Evolutionary conservation across 2,329 filamentous ascomycete species (phyloP).

Genomic region (Reticulascus tulasneorum): DNA sequence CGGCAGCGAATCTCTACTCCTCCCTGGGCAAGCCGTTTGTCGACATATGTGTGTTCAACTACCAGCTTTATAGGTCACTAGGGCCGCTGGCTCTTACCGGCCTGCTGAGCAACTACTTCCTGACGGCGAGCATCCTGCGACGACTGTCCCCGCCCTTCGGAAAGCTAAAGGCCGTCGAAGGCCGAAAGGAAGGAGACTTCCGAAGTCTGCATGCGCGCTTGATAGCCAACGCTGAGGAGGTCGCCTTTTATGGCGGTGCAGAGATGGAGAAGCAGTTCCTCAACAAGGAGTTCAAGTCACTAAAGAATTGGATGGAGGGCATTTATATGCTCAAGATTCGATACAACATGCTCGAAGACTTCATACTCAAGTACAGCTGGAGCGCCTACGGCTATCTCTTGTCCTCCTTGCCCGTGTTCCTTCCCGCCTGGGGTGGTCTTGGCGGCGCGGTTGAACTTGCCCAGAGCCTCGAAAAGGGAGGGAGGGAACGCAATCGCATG

Average conservation of each 20-base stretch:
- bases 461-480: conserved; percentile 43
- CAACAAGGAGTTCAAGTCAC: conserved; percentile 84
- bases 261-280: conserved; percentile 93
- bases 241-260: conserved; percentile 94
- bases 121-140: conserved; percentile 85
- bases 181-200: conserved; percentile 92
- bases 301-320: conserved; percentile 96
- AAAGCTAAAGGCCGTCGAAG: conserved; percentile 94
- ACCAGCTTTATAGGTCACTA: conserved; percentile 87
- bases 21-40: conserved; percentile 96
- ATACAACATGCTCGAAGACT: conserved; percentile 98
- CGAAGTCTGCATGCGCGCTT: conserved; percentile 83
- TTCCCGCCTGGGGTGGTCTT: conserved; percentile 88
- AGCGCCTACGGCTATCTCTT: conserved; percentile 95
- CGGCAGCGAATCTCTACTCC: conserved; percentile 89
- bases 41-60: conserved; percentile 97
- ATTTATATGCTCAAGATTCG: conserved; percentile 97
- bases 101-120: conserved; percentile 86
- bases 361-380: conserved; percentile 98
- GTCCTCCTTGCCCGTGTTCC: conserved; percentile 87
- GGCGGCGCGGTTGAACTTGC: conserved; percentile 68
- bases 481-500: conserved; percentile 81
- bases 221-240: conserved; percentile 95
- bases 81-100: conserved; percentile 84
- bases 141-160: conserved; percentile 92